phyloP scores from a whole-genome alignment of 1,139 yeast species.

The Protomyces gravidus region DNA sequence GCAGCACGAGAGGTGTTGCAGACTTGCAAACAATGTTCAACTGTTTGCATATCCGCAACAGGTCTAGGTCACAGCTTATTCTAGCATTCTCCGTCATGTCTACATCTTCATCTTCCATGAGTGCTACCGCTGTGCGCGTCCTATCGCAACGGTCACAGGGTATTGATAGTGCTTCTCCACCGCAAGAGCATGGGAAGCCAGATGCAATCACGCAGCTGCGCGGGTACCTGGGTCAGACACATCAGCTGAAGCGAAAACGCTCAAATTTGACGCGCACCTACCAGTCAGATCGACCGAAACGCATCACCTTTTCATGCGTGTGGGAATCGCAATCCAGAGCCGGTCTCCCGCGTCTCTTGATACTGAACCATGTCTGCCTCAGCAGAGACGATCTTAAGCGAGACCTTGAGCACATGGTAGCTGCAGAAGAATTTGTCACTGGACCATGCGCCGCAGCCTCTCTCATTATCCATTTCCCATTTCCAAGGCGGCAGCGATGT shows the following conservation, averaged over 20 bases:
- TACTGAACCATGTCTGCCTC: background rate
- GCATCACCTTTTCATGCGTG: background rate
- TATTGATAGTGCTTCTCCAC: background rate
- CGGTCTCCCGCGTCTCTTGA: background rate
- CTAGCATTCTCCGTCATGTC: background rate
- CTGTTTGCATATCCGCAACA: background rate
- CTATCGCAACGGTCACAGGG: background rate
- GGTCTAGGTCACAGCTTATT: no score
- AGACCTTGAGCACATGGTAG: background rate
- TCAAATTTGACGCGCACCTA: background rate
- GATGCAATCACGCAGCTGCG: background rate
- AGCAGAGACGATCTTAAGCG: background rate
- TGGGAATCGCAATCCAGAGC: background rate
- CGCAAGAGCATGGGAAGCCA: background rate
- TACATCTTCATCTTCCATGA: background rate
- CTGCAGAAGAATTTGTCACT: background rate
- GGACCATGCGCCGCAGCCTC: background rate
- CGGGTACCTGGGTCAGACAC: background rate
- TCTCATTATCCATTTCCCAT: background rate
- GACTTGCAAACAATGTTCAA: background rate
- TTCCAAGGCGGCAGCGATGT: background rate
- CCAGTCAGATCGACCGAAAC: background rate
- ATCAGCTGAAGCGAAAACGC: background rate
- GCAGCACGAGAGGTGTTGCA: background rate
- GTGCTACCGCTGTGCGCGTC: background rate